A percentile compares a stretch with the other conserved stretches of the same genome.
phyloP scores from a whole-genome alignment of 495 filamentous ascomycete species.

The Massariosphaeria phaeospora region DNA sequence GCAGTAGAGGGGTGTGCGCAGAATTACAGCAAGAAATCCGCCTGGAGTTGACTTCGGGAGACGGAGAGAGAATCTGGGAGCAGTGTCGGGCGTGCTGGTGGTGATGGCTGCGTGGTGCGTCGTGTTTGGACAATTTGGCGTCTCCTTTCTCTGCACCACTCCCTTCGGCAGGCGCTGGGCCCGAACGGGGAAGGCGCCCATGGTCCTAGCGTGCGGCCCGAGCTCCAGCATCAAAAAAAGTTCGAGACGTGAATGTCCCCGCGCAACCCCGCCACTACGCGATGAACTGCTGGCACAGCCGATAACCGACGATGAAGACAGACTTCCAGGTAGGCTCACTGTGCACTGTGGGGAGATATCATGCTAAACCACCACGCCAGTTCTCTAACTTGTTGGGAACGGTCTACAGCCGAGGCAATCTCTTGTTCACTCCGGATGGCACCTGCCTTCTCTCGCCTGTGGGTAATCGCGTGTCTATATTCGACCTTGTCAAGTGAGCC shows the following conservation, averaged over 20 bases:
- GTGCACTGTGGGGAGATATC: background rate
- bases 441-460: constrained; percentile 94
- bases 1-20: background rate
- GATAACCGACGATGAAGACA: constrained; percentile 71
- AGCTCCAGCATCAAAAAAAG: constrained; percentile 26
- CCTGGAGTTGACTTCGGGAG: too few relatives aligned
- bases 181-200: constrained; percentile 30
- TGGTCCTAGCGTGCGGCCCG: constrained; percentile 1
- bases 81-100: too few relatives aligned
- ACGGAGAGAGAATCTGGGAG: too few relatives aligned
- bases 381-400: constrained; percentile 95
- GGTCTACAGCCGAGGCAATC: constrained; percentile 94
- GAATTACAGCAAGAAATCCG: constrained; percentile 4
- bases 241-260: constrained; percentile 9
- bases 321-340: constrained; percentile 73
- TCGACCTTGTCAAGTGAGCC: constrained; percentile 87
- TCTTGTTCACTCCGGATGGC: constrained; percentile 95
- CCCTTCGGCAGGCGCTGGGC: constrained; percentile 32
- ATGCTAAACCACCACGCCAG: constrained; percentile 41
- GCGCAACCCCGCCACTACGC: constrained; percentile 10
- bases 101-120: constrained; percentile 11
- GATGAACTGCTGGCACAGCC: background rate
- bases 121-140: constrained; percentile 31
- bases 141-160: constrained; percentile 33
- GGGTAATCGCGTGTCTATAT: constrained; percentile 90